Percentiles rank a stretch among this genome's conserved stretches.
phyloP scores from a whole-genome alignment of 192 early-diverging fungal species.

The Coemansia sp. region DNA sequence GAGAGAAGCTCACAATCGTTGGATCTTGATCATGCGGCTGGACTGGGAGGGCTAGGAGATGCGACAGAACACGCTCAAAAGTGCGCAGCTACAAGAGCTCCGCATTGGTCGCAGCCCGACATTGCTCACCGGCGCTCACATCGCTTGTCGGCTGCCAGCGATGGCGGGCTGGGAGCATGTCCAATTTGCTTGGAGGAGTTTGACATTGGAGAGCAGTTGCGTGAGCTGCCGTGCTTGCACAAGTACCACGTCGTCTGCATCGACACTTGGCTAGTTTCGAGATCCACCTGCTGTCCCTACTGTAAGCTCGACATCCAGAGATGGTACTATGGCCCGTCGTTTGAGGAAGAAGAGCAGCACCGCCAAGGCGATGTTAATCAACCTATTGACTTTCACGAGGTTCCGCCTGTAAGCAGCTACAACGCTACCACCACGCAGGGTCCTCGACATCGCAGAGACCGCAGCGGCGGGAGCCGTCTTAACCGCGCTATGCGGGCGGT shows the following conservation, averaged over 20 bases:
- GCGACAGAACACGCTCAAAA: neutral
- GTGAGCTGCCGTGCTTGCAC: conserved; percentile 66
- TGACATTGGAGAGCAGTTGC: conserved; percentile 60
- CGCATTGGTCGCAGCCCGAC: conserved; percentile 34
- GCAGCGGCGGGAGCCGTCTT: neutral
- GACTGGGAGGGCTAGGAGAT: neutral
- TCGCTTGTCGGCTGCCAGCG: conserved; percentile 15
- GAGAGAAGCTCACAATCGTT: conserved; percentile 31
- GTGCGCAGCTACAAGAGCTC: conserved; percentile 16
- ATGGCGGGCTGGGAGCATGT: conserved; percentile 52
- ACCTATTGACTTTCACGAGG: conserved; percentile 15
- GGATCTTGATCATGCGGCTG: conserved; percentile 16
- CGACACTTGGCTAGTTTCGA: conserved; percentile 60
- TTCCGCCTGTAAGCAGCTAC: neutral
- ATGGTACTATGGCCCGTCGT: conserved; percentile 46
- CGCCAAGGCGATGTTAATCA: neutral
- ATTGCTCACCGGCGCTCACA: conserved; percentile 19
- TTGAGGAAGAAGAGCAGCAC: conserved; percentile 17
- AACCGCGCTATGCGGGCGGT: neutral
- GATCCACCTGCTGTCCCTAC: conserved; percentile 53
- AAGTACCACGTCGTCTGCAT: conserved; percentile 67
- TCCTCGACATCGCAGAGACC: neutral
- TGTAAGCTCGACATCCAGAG: conserved; percentile 52
- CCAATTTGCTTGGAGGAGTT: conserved; percentile 72
- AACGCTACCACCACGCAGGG: neutral